Evolutionary conservation across 805 yeast genomes (phyloP).

Genomic region (Saccharomycopsis fibuligera): DNA sequence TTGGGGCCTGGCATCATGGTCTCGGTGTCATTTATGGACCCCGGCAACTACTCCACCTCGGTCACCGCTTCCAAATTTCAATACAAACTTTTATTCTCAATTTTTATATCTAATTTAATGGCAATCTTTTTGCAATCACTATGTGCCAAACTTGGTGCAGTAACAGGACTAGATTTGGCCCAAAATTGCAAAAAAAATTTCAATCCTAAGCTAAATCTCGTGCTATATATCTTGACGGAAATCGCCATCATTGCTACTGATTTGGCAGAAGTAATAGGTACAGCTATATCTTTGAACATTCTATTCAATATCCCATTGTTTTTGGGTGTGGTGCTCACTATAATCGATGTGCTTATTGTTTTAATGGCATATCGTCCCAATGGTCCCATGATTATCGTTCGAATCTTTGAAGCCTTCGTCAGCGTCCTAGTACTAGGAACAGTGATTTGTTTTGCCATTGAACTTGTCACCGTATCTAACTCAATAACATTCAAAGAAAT

Average conservation of each 20-base stretch:
- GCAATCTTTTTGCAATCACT: slow-evolving; percentile 83
- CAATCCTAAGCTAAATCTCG: slow-evolving; percentile 51
- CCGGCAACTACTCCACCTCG: slow-evolving; percentile 94
- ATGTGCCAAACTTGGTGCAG: slow-evolving; percentile 85
- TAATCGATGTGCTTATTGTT: slow-evolving; percentile 79
- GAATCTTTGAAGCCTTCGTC: slow-evolving; percentile 79
- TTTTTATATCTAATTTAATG: slow-evolving; percentile 72
- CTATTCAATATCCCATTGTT: slow-evolving; percentile 73
- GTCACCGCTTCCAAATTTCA: slow-evolving; percentile 84
- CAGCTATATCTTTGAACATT: slow-evolving; percentile 87
- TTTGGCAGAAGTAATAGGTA: slow-evolving; percentile 96
- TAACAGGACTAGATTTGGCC: slow-evolving; percentile 90
- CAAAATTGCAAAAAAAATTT: slow-evolving; percentile 76
- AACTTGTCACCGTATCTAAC: slow-evolving; percentile 61
- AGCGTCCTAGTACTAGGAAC: slow-evolving; percentile 73
- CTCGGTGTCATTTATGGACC: slow-evolving; percentile 93
- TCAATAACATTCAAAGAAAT: slow-evolving; percentile 52
- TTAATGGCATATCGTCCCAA: slow-evolving; percentile 81
- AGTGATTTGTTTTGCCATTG: slow-evolving; percentile 77
- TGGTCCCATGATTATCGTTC: slow-evolving; percentile 70
- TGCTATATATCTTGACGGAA: slow-evolving; percentile 64
- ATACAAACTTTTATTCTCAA: slow-evolving; percentile 71
- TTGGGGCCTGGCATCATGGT: slow-evolving; percentile 98
- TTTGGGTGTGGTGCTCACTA: slow-evolving; percentile 78
- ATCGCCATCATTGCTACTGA: slow-evolving; percentile 92